Evolutionary conservation across 2,329 filamentous ascomycete genomes (phyloP), one percentile per base, ranked within the genome.

Genomic region (Aspergillus proliferans): DNA sequence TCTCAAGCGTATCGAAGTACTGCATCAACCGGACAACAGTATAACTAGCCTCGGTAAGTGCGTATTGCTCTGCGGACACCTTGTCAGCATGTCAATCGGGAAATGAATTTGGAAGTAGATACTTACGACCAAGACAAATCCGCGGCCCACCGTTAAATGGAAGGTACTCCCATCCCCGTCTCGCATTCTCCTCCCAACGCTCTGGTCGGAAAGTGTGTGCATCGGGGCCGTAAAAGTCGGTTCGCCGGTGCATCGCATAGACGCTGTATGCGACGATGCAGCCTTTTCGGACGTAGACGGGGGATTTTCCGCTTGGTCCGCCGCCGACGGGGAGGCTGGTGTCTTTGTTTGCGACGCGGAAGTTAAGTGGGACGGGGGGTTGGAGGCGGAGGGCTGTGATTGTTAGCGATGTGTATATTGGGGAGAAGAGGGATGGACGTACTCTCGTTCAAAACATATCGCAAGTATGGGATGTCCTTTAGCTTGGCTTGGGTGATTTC

Each of bases 211-310:
- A 80, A 12, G 63, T 63, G 2, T 70, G 56, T 2, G 74, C 69
- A 42, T 77, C 75, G 3, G 60, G 42, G 1, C 74, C 74, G 53
- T 68, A 77, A 46, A 71, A 59, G 42, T 77, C 74, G 3, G 61
- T 66, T 14, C 85, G 80, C 3, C 87, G 81, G 63, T 92, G 87
- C 86, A 93, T 87, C 5, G 81, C 70, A 45, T 88, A 78, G 0
- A 86, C 77, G 36, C 77, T 83, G 73, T 89, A 93, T 47, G 70
- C 75, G 55, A 92, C 72, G 7, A 79, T 67, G 0, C 81, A 82
- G 57, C 83, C 81, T 64, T 88, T 86, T 45, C 78, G 76, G 4
- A 89, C 70, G 47, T 82, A 80, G 2, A 92, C 59, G 0, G 86
- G 86, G 40, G 77, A 72, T 5, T 70, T 70, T 14, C 69, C 54